Evolutionary conservation across 75 land plant species (phyloP).

Genomic region (Gnetum montanum): DNA sequence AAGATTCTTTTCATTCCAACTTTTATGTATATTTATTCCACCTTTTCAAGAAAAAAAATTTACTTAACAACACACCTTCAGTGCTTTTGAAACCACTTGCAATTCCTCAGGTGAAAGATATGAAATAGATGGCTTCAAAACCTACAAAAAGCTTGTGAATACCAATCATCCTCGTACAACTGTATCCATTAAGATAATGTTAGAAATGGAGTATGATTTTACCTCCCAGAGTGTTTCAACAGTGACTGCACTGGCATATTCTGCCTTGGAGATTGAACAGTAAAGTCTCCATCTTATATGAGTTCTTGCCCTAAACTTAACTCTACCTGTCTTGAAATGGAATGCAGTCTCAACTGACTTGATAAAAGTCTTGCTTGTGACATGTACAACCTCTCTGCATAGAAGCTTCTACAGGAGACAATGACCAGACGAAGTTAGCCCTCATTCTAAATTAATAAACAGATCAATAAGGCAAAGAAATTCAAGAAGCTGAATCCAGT

Average conservation of each 20-base stretch:
- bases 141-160: conserved; percentile 32
- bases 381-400: conserved; percentile 24
- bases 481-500: no score
- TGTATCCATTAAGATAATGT: no score
- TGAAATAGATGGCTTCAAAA: conserved; percentile 57
- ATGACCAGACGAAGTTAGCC: no score
- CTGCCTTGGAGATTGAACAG: conserved; percentile 21
- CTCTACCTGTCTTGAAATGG: not conserved
- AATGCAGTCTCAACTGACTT: not conserved
- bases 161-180: no score
- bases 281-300: conserved; percentile 19
- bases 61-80: conserved; percentile 59
- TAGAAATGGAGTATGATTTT: no score
- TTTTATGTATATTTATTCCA: no score
- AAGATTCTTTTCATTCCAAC: no score
- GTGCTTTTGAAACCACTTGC: conserved; percentile 57
- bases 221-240: conserved; percentile 84
- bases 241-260: conserved; percentile 23
- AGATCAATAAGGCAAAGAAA: no score
- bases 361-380: conserved; percentile 4
- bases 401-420: not conserved
- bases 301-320: conserved; percentile 6
- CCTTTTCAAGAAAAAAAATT: no score
- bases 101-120: conserved; percentile 64
- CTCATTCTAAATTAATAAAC: no score